Conservation (phyloP, 2,329 filamentous ascomycete genomes). For the Hirsutella rhossiliensis region DNA sequence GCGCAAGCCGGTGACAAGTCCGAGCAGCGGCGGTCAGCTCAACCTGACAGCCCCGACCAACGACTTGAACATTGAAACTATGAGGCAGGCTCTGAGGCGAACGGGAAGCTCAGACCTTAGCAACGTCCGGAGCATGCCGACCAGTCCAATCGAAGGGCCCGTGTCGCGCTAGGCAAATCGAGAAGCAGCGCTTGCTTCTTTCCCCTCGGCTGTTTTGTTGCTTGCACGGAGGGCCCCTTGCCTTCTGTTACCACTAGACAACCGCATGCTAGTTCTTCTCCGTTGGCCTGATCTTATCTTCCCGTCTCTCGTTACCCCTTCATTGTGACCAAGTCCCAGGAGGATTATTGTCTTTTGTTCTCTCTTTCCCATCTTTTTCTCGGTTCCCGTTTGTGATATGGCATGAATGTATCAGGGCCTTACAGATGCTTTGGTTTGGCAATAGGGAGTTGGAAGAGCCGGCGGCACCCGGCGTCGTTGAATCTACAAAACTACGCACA, state of each 20-base stretch:
- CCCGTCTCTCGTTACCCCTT: neutral
- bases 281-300: neutral
- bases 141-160: slow-evolving; percentile 40
- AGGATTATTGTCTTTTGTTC: neutral
- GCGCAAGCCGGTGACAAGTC: slow-evolving; percentile 50
- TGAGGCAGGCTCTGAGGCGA: slow-evolving; percentile 77
- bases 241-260: neutral
- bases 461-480: slow-evolving; percentile 1
- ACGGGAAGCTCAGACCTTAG: slow-evolving; percentile 74
- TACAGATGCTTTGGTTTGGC: neutral
- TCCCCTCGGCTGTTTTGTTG: neutral
- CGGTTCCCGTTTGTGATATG: slow-evolving; percentile 1
- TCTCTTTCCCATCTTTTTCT: slow-evolving; percentile 1
- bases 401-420: slow-evolving; percentile 1
- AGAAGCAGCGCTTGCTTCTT: neutral
- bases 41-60: slow-evolving; percentile 29
- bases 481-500: slow-evolving; percentile 1
- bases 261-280: neutral
- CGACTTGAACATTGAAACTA: slow-evolving; percentile 84
- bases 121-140: slow-evolving; percentile 40
- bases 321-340: neutral
- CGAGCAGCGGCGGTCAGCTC: slow-evolving; percentile 40
- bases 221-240: neutral
- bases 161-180: slow-evolving; percentile 13
- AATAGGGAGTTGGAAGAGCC: slow-evolving; percentile 4